These are phyloP conservation scores for Colletotrichum sp. DNA, from an alignment of 2,329 filamentous ascomycete species.

Conservation along the genomic window DNA sequence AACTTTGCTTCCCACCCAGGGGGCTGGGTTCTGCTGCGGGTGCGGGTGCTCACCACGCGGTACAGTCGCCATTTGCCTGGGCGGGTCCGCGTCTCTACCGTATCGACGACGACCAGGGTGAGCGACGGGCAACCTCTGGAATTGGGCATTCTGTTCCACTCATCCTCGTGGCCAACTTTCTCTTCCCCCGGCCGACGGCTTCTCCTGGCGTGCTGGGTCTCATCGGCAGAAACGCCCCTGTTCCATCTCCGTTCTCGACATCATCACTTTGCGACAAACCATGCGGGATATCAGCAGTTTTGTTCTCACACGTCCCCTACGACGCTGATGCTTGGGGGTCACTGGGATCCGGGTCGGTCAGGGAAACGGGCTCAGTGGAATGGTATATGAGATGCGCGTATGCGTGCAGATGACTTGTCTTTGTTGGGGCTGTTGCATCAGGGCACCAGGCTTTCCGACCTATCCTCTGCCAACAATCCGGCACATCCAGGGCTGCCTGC, in stretches of 20 bases:
- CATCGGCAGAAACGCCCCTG: not conserved
- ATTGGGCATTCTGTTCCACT: slow-evolving; percentile 18
- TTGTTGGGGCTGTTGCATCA: slow-evolving; percentile 4
- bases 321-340: not conserved
- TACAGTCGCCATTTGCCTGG: slow-evolving; percentile 2
- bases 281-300: not conserved
- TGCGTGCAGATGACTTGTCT: slow-evolving; percentile 19
- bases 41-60: not conserved
- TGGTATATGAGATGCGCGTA: not conserved
- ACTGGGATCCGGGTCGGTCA: not conserved
- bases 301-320: not conserved
- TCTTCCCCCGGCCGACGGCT: slow-evolving; percentile 14
- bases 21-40: slow-evolving; percentile 9
- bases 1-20: not conserved
- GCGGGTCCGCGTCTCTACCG: slow-evolving; percentile 19
- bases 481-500: not conserved
- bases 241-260: not conserved
- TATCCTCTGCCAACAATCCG: not conserved
- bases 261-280: not conserved
- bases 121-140: slow-evolving; percentile 8
- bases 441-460: not conserved
- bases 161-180: slow-evolving; percentile 9
- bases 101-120: slow-evolving; percentile 15
- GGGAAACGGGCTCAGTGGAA: not conserved
- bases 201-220: slow-evolving; percentile 17